Conservation (phyloP, 2,329 filamentous ascomycete genomes). For the Fusarium ramigenum region DNA sequence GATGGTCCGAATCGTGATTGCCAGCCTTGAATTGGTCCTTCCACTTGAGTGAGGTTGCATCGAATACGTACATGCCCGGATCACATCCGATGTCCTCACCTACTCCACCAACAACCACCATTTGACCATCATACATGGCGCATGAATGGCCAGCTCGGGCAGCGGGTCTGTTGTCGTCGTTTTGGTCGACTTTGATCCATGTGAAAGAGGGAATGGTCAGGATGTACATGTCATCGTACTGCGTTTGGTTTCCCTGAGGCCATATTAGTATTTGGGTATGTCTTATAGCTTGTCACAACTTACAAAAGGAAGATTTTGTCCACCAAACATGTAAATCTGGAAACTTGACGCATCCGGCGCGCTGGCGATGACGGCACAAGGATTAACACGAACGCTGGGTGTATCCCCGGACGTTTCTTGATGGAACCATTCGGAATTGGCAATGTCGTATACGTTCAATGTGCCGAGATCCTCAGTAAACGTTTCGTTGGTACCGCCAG, state of each 20-base stretch:
- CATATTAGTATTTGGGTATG: conserved; percentile 7
- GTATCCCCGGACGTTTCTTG: conserved; percentile 64
- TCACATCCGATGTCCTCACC: conserved; percentile 61
- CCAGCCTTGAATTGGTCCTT: conserved; percentile 68
- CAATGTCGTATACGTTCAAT: conserved; percentile 75
- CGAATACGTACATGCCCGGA: conserved; percentile 74
- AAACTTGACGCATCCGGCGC: conserved; percentile 77
- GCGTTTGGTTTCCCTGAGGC: conserved; percentile 56
- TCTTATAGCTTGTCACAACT: conserved; percentile 25
- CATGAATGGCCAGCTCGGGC: conserved; percentile 59
- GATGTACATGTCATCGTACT: conserved; percentile 73
- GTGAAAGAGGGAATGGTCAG: conserved; percentile 69
- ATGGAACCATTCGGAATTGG: conserved; percentile 67
- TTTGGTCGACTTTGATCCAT: conserved; percentile 66
- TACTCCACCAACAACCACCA: conserved; percentile 72
- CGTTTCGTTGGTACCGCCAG: conserved; percentile 74
- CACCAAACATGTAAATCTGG: conserved; percentile 82
- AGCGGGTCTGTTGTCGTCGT: conserved; percentile 64
- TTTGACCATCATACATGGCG: conserved; percentile 67
- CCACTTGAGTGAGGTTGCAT: conserved; percentile 69
- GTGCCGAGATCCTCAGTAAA: conserved; percentile 66
- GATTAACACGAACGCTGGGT: conserved; percentile 63
- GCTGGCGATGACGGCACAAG: conserved; percentile 70
- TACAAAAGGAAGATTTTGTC: conserved; percentile 75
- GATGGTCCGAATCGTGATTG: conserved; percentile 65